Evolutionary conservation across 768 basidiomycete genomes (phyloP), one percentile per base, ranked within the genome.

Genomic region (Peribolospora kevripleyi): DNA sequence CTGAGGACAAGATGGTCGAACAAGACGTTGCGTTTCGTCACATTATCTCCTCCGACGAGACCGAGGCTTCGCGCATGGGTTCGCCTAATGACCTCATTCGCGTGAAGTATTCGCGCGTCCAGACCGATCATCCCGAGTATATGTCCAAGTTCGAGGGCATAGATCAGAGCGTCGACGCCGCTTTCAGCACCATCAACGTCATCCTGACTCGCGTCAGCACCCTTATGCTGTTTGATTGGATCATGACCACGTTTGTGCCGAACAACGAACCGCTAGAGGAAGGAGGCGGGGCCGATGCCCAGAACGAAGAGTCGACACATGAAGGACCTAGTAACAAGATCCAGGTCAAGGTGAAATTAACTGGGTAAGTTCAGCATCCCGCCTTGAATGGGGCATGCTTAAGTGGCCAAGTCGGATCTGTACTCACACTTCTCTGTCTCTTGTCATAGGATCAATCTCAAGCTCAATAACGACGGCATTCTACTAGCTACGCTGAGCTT

Each of bases 161-260:
- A 50, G 83, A 91, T 62, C 90, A 61, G 61, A 82, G 71, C 56
- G 76, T 97, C 55, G 81, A 87, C 62, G 76, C 87, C 60, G 78
- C 77, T 61, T 72, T 97, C 45, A 90, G 91, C 3, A 93, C 91
- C 0, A 79, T 98, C 65, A 75, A 90, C 53, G 80, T 97, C 67
- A 77, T 78, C 55, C 79, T 82, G 3, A 81, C 82, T 6, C 88
- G 93, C 0, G 85, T 87, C 63, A 88, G 91, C 9, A 80, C 95
- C 47, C 60, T 98, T 43, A 74, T 81, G 2, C 68, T 95, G 25
- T 97, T 95, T 68, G 88, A 97, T 69, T 95, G 91, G 70, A 77
- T 98, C 67, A 90, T 98, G 81, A 81, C 83, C 3, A 95, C 93
- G 0, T 98, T 98, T 67, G 57, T 61, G 37, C 56, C 56, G 3